Evolutionary conservation across 345 rosid genomes (phyloP), one percentile per base, ranked within the genome.

Genomic region (Noccaea bulbosa): DNA sequence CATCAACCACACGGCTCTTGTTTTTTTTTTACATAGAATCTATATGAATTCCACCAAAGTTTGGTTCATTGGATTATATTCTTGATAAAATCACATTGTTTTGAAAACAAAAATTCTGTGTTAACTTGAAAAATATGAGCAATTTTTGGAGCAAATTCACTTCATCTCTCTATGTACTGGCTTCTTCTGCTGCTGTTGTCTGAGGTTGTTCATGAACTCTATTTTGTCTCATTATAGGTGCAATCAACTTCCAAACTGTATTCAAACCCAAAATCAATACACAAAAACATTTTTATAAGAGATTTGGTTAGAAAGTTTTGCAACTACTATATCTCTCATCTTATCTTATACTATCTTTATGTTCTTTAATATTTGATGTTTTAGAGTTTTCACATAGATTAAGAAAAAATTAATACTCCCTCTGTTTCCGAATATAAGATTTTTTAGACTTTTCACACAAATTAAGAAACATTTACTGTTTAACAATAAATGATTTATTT

Each of bases 191-290:
- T 77, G 81, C 8, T 72, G 73, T 72, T 66, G 79, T 51, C 54
- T 63, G 81, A 69, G 79, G 79, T 63, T 76, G 79, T 58, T 76
- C 75, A 48, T 76, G 67, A 70, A 69, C 86, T 78, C 80, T 80
- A 15, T 83, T 75, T 70, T 83, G 83, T 73, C 84, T 88, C 58
- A 83, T 77, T 22, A 72, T 77, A 11, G 92, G 96, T 24, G 83
- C 80, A 65, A 92, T 82, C 87, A 92, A 65, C 68, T 80, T 84
- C 98, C 96, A 90, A 47, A 86, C 98, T 93, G 85, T 79, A 77
- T 11, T 52, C 6, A 44, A 69, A 10, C 14, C 14, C 16, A 44
- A 57, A 61, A 17, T 39, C 30, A 66, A 3, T 20, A 55, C 6
- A 33, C n/a, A 61, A 49, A 22, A 60, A 8, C 11, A 2, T 39